These are phyloP conservation scores for Diatrype stigma DNA, from an alignment of 2,329 filamentous ascomycete species.

Conservation along the genomic window DNA sequence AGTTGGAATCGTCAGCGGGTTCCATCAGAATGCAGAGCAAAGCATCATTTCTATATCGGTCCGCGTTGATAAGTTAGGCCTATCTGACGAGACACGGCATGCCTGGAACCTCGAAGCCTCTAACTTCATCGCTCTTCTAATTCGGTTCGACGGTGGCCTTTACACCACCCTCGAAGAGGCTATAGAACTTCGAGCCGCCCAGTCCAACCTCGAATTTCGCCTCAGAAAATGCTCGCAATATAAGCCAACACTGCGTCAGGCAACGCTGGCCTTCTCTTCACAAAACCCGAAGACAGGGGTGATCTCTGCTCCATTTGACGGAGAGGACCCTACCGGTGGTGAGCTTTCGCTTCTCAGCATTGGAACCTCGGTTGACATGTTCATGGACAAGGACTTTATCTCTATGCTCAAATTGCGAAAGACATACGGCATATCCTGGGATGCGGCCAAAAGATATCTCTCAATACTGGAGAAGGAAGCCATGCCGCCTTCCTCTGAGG, in stretches of 20 bases:
- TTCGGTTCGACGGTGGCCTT: constrained; percentile 53
- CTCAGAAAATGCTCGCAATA: constrained; percentile 68
- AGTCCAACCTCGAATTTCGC: constrained; percentile 48
- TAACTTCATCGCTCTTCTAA: constrained; percentile 71
- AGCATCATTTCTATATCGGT: constrained; percentile 63
- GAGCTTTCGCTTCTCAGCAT: constrained; percentile 60
- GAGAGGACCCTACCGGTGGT: constrained; percentile 10
- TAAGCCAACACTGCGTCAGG: constrained; percentile 61
- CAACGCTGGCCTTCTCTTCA: constrained; percentile 45
- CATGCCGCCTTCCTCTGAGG: constrained; percentile 5
- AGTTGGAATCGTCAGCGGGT: constrained; percentile 56
- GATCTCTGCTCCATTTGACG: not conserved
- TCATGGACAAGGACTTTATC: constrained; percentile 64
- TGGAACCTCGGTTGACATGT: constrained; percentile 64
- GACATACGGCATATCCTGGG: constrained; percentile 56
- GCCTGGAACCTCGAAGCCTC: constrained; percentile 67
- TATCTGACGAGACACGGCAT: constrained; percentile 69
- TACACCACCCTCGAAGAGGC: constrained; percentile 60
- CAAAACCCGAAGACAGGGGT: constrained; percentile 10
- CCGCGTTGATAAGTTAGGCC: constrained; percentile 63
- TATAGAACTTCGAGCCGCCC: constrained; percentile 33
- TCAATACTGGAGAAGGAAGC: constrained; percentile 1
- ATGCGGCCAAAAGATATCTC: constrained; percentile 52
- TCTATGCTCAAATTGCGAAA: constrained; percentile 57
- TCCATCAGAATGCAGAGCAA: constrained; percentile 34